Evolutionary conservation across 2,329 filamentous ascomycete species (phyloP), one percentile per base, ranked within the genome.

Genomic region (Ascochyta pisi): DNA sequence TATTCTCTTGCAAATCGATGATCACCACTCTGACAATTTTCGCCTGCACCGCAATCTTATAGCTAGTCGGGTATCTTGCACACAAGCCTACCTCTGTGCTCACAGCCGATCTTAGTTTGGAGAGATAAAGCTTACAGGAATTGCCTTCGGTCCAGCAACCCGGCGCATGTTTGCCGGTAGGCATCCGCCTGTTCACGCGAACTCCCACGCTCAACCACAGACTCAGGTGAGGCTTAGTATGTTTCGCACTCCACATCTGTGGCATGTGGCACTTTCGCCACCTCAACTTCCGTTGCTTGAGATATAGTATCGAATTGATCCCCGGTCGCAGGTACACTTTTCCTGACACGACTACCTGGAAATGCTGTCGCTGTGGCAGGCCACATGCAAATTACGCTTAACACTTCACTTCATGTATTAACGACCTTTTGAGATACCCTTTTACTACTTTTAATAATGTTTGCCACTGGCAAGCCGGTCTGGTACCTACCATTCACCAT

Each of bases 401-500:
- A 7, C n/a, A n/a, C 26, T 52, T 46, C 42, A 5, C 26, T 56
- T 46, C 43, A 50, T 59, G 51, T 53, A 45, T 49, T 54, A 43
- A 51, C 49, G 52, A 54, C 15, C 24, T 35, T 51, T 63, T 60
- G 37, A 50, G 49, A 62, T 57, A 54, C 53, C 53, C 41, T 16
- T 42, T 45, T 57, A 54, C 45, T 13, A 27, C 22, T 46, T 47
- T 47, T 61, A 57, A 70, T 68, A 65, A 71, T 71, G 65, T 64
- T 65, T 65, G 42, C 64, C 61, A 55, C 54, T 44, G 62, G 44
- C n/a, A 67, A 55, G 46, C 41, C 49, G 52, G 60, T 63, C 61
- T 70, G 67, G 67, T 66, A 68, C 62, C 58, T 71, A 13, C 61
- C 59, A 27, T 54, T 68, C 39, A 55, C 56, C 34, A 48, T 60